A percentile compares a stretch with the other conserved stretches of the same genome.
Evolutionary conservation across 306 rosid genomes (phyloP).

Genomic region (Luffa acutangula): DNA sequence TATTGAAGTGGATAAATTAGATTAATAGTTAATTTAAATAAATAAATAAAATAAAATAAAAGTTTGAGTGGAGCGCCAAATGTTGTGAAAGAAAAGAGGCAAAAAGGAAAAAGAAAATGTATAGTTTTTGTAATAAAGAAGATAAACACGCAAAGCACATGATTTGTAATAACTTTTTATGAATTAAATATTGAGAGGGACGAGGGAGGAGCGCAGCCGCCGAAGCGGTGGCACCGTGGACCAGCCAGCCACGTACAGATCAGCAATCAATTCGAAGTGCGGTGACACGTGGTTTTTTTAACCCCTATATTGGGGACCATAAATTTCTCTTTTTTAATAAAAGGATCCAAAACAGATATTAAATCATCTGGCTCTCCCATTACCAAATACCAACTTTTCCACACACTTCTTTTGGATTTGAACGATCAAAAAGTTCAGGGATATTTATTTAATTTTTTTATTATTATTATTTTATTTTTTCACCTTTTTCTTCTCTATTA

Average conservation of each 20-base stretch:
- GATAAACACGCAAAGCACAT: not conserved
- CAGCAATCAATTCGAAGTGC: not conserved
- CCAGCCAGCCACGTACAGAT: not conserved
- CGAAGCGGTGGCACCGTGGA: not conserved
- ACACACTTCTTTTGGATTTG: too few relatives aligned
- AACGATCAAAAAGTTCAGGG: too few relatives aligned
- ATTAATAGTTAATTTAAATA: too few relatives aligned
- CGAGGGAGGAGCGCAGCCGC: not conserved
- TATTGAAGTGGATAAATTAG: not conserved
- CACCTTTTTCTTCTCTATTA: too few relatives aligned
- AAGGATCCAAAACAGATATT: not conserved
- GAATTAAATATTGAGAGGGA: not conserved
- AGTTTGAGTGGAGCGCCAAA: not conserved
- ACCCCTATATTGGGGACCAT: not conserved
- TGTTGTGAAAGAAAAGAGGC: not conserved
- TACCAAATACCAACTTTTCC: too few relatives aligned
- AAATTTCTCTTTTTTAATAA: not conserved
- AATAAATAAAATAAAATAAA: too few relatives aligned
- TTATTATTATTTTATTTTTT: too few relatives aligned
- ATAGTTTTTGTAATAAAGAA: not conserved
- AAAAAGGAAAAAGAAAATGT: not conserved
- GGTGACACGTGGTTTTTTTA: not conserved
- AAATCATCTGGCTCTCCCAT: not conserved
- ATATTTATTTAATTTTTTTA: too few relatives aligned
- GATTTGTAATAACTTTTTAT: not conserved